A percentile compares a stretch with the other conserved stretches of the same genome.
phyloP scores from a whole-genome alignment of 495 filamentous ascomycete genomes.

The Monascus purpureus region DNA sequence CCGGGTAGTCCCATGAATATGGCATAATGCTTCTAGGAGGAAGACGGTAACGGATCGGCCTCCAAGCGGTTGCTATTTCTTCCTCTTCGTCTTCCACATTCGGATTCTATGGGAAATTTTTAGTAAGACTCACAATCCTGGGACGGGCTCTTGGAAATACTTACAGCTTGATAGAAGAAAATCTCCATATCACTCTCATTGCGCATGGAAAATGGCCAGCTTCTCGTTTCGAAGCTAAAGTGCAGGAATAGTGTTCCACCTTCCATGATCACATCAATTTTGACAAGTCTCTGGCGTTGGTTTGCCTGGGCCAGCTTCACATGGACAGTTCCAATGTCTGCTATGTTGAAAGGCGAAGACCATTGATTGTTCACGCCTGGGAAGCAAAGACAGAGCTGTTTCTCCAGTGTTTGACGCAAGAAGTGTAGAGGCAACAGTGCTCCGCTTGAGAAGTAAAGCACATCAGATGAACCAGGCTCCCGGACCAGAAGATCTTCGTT shows the following conservation, averaged over 20 bases:
- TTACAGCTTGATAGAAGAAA: conserved; percentile 70
- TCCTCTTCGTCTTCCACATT: conserved; percentile 71
- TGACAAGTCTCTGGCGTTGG: conserved; percentile 76
- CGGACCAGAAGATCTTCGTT: conserved; percentile 76
- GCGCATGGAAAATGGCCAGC: conserved; percentile 97
- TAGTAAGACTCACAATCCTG: conserved; percentile 10
- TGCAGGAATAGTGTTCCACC: conserved; percentile 86
- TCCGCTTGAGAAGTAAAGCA: conserved; percentile 59
- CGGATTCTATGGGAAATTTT: conserved; percentile 32
- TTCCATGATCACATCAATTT: conserved; percentile 83
- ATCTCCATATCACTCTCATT: conserved; percentile 96
- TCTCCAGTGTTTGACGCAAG: conserved; percentile 59
- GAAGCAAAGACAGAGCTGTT: conserved; percentile 87
- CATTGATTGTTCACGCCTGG: conserved; percentile 93
- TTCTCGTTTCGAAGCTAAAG: conserved; percentile 73
- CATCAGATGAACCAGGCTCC: conserved; percentile 75
- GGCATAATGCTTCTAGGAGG: conserved; percentile 96
- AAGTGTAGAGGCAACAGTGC: conserved; percentile 75
- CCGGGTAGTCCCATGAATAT: conserved; percentile 97
- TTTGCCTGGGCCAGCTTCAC: conserved; percentile 85
- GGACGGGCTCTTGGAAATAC: conserved; percentile 6
- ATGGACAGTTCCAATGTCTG: conserved; percentile 79
- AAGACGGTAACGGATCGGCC: conserved; percentile 82
- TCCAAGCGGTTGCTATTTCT: conserved; percentile 66
- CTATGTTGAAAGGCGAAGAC: conserved; percentile 96